These are phyloP conservation scores for Ustilago nuda DNA, from an alignment of 1,284 basidiomycete genomes.

Conservation along the genomic window DNA sequence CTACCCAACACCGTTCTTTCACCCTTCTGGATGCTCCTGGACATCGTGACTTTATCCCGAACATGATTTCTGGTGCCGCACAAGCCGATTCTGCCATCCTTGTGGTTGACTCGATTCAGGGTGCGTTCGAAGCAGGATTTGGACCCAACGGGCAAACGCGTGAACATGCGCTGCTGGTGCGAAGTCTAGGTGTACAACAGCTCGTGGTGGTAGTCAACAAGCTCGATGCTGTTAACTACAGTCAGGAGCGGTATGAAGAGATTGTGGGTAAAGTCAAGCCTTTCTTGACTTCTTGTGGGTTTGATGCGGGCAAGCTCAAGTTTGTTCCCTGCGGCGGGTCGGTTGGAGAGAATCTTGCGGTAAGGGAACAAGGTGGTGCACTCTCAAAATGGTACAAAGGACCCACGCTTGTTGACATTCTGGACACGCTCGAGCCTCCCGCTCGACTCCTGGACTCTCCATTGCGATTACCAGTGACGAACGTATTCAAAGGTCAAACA, in stretches of 20 bases:
- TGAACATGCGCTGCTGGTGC: slow-evolving; percentile 90
- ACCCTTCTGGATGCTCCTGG: slow-evolving; percentile 96
- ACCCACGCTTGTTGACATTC: slow-evolving; percentile 82
- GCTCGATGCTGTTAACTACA: slow-evolving; percentile 80
- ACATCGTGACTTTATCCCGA: slow-evolving; percentile 96
- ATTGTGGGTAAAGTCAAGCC: slow-evolving; percentile 81
- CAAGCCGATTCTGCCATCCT: slow-evolving; percentile 95
- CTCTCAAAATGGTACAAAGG: slow-evolving; percentile 85
- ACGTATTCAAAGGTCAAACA: slow-evolving; percentile 89
- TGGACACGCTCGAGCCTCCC: slow-evolving; percentile 79
- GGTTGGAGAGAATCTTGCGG: slow-evolving; percentile 83
- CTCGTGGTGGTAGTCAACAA: slow-evolving; percentile 95
- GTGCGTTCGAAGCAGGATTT: slow-evolving; percentile 96
- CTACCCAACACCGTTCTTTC: slow-evolving; percentile 81
- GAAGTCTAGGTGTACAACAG: slow-evolving; percentile 93
- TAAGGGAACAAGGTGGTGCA: slow-evolving; percentile 70
- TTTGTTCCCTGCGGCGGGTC: slow-evolving; percentile 93
- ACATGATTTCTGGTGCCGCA: slow-evolving; percentile 98
- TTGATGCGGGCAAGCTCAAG: slow-evolving; percentile 79
- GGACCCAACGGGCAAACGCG: slow-evolving; percentile 94
- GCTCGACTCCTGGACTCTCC: slow-evolving; percentile 80
- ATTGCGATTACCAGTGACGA: slow-evolving; percentile 88
- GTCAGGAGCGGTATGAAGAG: slow-evolving; percentile 83
- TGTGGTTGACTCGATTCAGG: slow-evolving; percentile 89
- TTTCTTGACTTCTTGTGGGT: slow-evolving; percentile 89